These are phyloP conservation scores for Pelargonium myrrhifolium DNA, from an alignment of 441 rosid genomes.

Conservation along the genomic window DNA sequence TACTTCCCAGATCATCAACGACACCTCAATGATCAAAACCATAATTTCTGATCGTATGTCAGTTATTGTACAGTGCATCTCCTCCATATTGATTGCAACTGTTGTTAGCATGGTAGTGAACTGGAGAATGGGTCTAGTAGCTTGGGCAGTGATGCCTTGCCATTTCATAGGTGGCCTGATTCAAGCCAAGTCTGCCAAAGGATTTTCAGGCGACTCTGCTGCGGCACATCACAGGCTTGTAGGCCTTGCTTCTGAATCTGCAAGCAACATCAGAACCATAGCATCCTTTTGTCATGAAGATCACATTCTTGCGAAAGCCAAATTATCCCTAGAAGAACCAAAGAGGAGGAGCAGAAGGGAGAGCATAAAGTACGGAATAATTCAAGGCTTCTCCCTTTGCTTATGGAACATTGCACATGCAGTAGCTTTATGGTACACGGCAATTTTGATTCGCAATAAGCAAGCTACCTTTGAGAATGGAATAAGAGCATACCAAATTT, in stretches of 20 bases:
- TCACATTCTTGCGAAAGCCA: slow-evolving; percentile 40
- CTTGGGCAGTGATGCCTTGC: slow-evolving; percentile 90
- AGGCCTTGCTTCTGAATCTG: slow-evolving; percentile 48
- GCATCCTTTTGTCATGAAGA: slow-evolving; percentile 68
- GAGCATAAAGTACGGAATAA: slow-evolving; percentile 51
- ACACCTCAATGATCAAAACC: slow-evolving; percentile 53
- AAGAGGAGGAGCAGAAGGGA: slow-evolving; percentile 32
- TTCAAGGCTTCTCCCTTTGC: slow-evolving; percentile 61
- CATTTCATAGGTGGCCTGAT: slow-evolving; percentile 70
- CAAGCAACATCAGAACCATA: slow-evolving; percentile 49
- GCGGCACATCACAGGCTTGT: slow-evolving; percentile 41
- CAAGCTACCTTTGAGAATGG: slow-evolving; percentile 44
- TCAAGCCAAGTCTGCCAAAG: slow-evolving; percentile 63
- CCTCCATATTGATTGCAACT: slow-evolving; percentile 61
- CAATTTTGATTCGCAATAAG: slow-evolving; percentile 27
- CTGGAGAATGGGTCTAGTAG: slow-evolving; percentile 65
- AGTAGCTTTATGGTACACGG: slow-evolving; percentile 63
- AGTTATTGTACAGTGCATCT: slow-evolving; percentile 55
- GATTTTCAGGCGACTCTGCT: slow-evolving; percentile 54
- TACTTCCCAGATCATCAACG: slow-evolving; percentile 46
- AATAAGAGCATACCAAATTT: slow-evolving; percentile 60
- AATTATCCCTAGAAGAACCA: slow-evolving; percentile 31
- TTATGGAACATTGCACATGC: slow-evolving; percentile 76
- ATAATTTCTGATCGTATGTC: slow-evolving; percentile 65
- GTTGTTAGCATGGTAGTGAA: slow-evolving; percentile 42